These are phyloP conservation scores for Odontarrhena argentea DNA, from an alignment of 345 rosid genomes.

Conservation along the genomic window DNA sequence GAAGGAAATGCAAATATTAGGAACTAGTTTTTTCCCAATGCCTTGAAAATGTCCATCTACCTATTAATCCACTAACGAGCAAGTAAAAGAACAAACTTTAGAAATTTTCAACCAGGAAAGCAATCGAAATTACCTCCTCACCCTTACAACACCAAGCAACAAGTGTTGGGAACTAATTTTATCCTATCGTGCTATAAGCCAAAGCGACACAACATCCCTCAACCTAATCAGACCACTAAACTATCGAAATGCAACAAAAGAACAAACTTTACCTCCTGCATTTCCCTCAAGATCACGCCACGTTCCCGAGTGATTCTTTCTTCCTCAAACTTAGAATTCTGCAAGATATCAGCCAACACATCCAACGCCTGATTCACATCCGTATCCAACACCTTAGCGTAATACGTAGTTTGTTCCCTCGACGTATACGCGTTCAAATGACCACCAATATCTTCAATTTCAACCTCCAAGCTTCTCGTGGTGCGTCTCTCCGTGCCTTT, in stretches of 20 bases:
- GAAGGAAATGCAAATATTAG: no score
- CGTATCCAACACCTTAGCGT: conserved; percentile 83
- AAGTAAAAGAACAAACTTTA: no score
- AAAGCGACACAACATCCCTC: background rate
- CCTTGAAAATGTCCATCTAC: background rate
- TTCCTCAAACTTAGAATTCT: conserved; percentile 76
- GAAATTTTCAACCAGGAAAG: no score
- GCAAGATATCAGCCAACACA: conserved; percentile 89
- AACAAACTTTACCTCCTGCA: conserved; percentile 59
- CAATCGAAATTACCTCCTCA: no score
- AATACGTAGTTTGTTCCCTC: conserved; percentile 95
- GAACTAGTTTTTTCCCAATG: background rate
- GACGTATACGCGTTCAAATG: conserved; percentile 93
- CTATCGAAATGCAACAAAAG: no score
- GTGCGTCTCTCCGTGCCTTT: conserved; percentile 81
- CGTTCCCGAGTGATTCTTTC: conserved; percentile 68
- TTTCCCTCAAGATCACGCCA: conserved; percentile 72
- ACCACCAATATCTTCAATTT: conserved; percentile 95
- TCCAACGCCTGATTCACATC: conserved; percentile 70
- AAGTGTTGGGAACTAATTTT: no score
- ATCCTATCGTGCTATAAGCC: no score
- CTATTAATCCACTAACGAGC: no score
- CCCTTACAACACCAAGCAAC: no score
- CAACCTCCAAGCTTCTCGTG: conserved; percentile 71
- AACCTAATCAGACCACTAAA: no score